Conservation (phyloP, 768 basidiomycete genomes). For the Mycena indigotica region DNA sequence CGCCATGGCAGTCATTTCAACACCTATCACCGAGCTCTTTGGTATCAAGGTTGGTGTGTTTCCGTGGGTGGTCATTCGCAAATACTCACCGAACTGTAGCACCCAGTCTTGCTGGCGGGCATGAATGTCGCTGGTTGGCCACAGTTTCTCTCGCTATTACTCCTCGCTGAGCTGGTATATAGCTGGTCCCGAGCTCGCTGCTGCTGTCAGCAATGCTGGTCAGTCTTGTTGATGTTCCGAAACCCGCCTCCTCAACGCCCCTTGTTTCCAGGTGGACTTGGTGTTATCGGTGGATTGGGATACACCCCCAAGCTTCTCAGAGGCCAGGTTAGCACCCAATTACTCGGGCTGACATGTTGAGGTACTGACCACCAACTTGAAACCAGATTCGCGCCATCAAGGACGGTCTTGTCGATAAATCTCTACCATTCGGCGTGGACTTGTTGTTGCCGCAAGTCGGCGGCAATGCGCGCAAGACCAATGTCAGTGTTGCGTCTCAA, state of each 20-base stretch:
- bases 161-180: constrained; percentile 26
- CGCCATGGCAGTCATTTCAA: constrained; percentile 66
- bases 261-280: constrained; percentile 77
- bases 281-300: constrained; percentile 89
- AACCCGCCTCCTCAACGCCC: constrained; percentile 17
- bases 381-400: constrained; percentile 74
- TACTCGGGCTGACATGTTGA: background rate
- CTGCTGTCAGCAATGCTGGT: constrained; percentile 93
- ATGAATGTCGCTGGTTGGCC: constrained; percentile 50
- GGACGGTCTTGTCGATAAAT: constrained; percentile 69
- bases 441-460: constrained; percentile 89
- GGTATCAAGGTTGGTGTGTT: constrained; percentile 53
- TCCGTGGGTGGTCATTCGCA: background rate
- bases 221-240: background rate
- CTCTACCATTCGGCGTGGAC: constrained; percentile 89
- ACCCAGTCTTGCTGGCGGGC: constrained; percentile 83
- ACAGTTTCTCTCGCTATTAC: no score
- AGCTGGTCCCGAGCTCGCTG: constrained; percentile 73
- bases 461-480: constrained; percentile 89
- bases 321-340: constrained; percentile 57
- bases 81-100: constrained; percentile 31
- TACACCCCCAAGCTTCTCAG: constrained; percentile 85
- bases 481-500: constrained; percentile 48
- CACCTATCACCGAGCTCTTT: constrained; percentile 88
- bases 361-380: constrained; percentile 20